Base-by-base conservation (phyloP, 2,329 filamentous ascomycete genomes). In the Cercospora sp. region DNA sequence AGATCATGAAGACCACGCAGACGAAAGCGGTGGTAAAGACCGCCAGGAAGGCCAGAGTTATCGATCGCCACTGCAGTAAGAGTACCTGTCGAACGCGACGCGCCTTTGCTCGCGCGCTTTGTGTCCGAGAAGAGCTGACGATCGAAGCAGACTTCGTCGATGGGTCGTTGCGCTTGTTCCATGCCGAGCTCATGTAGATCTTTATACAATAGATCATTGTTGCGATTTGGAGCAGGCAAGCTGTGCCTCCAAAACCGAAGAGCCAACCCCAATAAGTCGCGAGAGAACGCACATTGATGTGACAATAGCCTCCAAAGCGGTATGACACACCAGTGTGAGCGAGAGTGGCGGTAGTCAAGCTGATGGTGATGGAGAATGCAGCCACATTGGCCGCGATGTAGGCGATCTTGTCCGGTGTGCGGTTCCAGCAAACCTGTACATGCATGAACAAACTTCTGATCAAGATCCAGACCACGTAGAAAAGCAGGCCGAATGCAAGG, bases 231-330 rank as follows among this genome's bases (percentile, higher is more conserved):
- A 80, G 63, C 3, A 79, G 31, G 28, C 80, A 74, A 6, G 79
- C 75, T 16, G 73, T 48, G 33, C 68, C 72, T 18, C 72, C 70
- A 51, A 81, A 80, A 1, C 72, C 72, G 20, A 81, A 72, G 16
- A 80, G 69, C 79, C 79, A 80, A 30, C 75, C 72, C 79, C 79
- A 81, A 70, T 80, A 80, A 0, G 77, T 79, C 1, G 74, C 71
- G 18, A 80, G 75, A 16, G 74, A 72, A 8, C 79, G 79, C 55
- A 78, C 76, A 82, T 97, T 97, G 83, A 97, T 93, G 79, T 97
- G 93, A 80, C 94, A 98, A 42, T 93, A 91, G 57, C 87, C 86
- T 63, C 94, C 94, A 75, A 97, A 97, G n/a, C 80, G 76, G 64
- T 78, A 81, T 10, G 75, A 78, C n/a, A 80, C 79, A 13, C 80